Evolutionary conservation across 352 stramenopile species (phyloP).

Genomic region (Aphanomyces euteiches): DNA sequence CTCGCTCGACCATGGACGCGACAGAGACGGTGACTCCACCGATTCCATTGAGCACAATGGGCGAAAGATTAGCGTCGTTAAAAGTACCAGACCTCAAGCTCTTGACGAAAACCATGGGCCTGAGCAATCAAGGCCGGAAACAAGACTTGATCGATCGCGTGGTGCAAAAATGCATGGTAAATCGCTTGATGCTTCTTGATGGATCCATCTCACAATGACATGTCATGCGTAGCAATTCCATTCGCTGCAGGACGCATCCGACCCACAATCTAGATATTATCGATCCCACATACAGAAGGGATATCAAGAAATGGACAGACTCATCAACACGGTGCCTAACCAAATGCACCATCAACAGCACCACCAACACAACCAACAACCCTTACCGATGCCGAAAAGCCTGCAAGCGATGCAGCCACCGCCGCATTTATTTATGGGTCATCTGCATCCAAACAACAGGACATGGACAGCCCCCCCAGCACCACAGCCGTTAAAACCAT

Average conservation of each 20-base stretch:
- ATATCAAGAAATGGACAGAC: constrained; percentile 6
- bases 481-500: constrained; percentile 14
- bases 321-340: background rate
- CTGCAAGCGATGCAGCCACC: background rate
- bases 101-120: constrained; percentile 62
- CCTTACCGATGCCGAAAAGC: constrained; percentile 21
- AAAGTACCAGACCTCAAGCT: constrained; percentile 67
- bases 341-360: background rate
- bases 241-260: constrained; percentile 6
- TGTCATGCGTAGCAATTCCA: constrained; percentile 7
- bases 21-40: background rate
- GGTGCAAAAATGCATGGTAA: constrained; percentile 53
- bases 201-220: too few species aligned
- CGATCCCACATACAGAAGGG: constrained; percentile 13
- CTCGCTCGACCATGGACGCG: background rate
- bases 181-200: background rate
- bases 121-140: constrained; percentile 69
- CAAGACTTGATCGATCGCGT: constrained; percentile 77
- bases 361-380: constrained; percentile 17
- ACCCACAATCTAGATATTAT: constrained; percentile 1
- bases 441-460: too few species aligned
- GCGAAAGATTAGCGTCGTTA: background rate
- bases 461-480: too few species aligned
- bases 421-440: too few species aligned
- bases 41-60: constrained; percentile 4